phyloP scores from a whole-genome alignment of 2,329 filamentous ascomycete species.

The Xylariaceae sp. region DNA sequence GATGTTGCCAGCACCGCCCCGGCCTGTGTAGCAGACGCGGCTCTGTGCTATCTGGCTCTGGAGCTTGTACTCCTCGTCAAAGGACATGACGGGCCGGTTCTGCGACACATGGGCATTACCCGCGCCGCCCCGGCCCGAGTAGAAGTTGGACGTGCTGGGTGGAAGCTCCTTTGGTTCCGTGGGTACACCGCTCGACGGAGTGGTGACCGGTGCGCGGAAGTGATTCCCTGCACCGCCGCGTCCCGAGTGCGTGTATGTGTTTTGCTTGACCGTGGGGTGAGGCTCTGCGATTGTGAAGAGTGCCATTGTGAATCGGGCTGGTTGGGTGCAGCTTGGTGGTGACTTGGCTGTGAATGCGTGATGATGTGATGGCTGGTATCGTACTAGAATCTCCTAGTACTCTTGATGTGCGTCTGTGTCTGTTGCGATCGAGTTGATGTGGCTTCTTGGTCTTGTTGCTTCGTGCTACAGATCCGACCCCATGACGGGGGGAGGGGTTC shows the following conservation, averaged over 20 bases:
- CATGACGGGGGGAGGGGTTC: constrained; percentile 8
- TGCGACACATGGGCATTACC: constrained; percentile 54
- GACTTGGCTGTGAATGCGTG: neutral
- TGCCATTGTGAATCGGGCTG: constrained; percentile 33
- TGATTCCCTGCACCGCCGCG: constrained; percentile 54
- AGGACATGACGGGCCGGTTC: constrained; percentile 55
- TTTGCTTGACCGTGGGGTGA: constrained; percentile 42
- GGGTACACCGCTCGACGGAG: constrained; percentile 41
- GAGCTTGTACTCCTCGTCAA: constrained; percentile 60
- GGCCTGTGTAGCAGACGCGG: constrained; percentile 55
- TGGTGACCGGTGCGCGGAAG: constrained; percentile 42
- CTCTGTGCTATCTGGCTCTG: constrained; percentile 48
- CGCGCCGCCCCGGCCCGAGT: constrained; percentile 61
- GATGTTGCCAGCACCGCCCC: constrained; percentile 59
- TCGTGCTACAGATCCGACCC: neutral
- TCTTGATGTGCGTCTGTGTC: neutral
- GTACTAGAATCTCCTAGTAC: neutral
- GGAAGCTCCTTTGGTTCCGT: constrained; percentile 41
- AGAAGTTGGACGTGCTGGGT: constrained; percentile 47
- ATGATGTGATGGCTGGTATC: neutral
- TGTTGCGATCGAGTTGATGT: neutral
- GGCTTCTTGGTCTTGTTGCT: neutral
- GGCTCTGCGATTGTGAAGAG: constrained; percentile 44
- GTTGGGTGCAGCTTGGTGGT: neutral
- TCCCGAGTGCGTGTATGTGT: constrained; percentile 48